Percentiles rank a stretch among this genome's conserved stretches.
Conservation (phyloP, 1,139 yeast species). For the Lodderomyces jiufengensis region DNA sequence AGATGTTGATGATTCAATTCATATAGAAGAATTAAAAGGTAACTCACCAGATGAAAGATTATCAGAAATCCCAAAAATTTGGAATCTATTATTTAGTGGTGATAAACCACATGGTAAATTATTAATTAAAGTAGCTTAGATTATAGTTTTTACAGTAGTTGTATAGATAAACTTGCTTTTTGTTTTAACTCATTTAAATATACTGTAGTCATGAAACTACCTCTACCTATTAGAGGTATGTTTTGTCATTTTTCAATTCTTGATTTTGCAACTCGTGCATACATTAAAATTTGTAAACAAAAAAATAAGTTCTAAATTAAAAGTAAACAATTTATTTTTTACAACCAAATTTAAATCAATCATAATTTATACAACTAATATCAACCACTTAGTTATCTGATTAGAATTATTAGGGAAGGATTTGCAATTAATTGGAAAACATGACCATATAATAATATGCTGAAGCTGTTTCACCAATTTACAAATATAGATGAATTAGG, state of each 20-base stretch:
- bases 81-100: conserved; percentile 26
- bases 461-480: conserved; percentile 8
- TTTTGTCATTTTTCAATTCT: too few relatives aligned
- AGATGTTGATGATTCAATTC: conserved; percentile 19
- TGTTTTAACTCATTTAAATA: too few relatives aligned
- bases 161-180: too few relatives aligned
- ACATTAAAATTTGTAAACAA: background rate
- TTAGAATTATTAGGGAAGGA: too few relatives aligned
- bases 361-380: background rate
- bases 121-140: conserved; percentile 23
- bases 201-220: too few relatives aligned
- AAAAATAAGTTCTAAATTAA: background rate
- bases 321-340: conserved; percentile 1
- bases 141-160: too few relatives aligned
- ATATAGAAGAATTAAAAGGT: conserved; percentile 9
- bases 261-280: too few relatives aligned
- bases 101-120: conserved; percentile 33
- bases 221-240: too few relatives aligned
- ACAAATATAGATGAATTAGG: conserved; percentile 9
- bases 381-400: too few relatives aligned
- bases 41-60: conserved; percentile 17
- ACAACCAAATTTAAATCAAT: background rate
- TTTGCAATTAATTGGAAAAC: too few relatives aligned
- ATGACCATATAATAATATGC: conserved; percentile 6
- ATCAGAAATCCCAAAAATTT: conserved; percentile 24